Percentiles rank a stretch among this genome's conserved stretches.
These are phyloP conservation scores for Mycosarcoma mackinlayi DNA, from an alignment of 1,284 basidiomycete genomes.

Conservation along the genomic window DNA sequence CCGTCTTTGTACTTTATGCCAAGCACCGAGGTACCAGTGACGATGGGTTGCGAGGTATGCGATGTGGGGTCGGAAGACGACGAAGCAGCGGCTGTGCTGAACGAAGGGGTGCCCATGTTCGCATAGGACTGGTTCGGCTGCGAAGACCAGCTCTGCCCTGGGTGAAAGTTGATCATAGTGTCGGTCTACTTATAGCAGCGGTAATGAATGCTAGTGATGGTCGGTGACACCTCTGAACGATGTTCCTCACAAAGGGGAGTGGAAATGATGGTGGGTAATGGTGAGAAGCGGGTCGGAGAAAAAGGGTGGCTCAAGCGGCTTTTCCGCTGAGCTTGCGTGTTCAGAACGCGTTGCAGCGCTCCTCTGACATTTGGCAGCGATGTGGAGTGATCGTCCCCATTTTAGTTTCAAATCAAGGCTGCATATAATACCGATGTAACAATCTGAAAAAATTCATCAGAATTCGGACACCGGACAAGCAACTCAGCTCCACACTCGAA, in stretches of 20 bases:
- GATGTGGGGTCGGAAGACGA: conserved; percentile 39
- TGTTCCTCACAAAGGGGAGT: no score
- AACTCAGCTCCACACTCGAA: conserved; percentile 6
- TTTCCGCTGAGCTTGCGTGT: conserved; percentile 36
- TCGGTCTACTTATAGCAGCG: no score
- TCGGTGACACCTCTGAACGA: neutral
- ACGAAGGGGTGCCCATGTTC: conserved; percentile 20
- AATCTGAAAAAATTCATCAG: neutral
- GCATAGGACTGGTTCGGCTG: conserved; percentile 30
- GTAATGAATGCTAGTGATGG: neutral
- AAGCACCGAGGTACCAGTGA: conserved; percentile 94
- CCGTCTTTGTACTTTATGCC: conserved; percentile 95
- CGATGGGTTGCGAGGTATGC: conserved; percentile 80
- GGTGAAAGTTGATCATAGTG: conserved; percentile 46
- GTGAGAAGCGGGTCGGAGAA: neutral
- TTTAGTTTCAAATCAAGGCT: neutral
- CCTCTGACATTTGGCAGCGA: conserved; percentile 2
- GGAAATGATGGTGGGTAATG: neutral
- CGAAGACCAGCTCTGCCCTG: conserved; percentile 54
- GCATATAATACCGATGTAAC: neutral
- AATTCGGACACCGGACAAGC: conserved; percentile 26
- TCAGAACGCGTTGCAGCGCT: conserved; percentile 21
- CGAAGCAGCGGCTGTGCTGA: conserved; percentile 66
- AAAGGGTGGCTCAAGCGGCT: conserved; percentile 38
- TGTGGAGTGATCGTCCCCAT: conserved; percentile 50